Conservation (phyloP, 1,284 basidiomycete genomes). For the Gymnopus androsaceus region DNA sequence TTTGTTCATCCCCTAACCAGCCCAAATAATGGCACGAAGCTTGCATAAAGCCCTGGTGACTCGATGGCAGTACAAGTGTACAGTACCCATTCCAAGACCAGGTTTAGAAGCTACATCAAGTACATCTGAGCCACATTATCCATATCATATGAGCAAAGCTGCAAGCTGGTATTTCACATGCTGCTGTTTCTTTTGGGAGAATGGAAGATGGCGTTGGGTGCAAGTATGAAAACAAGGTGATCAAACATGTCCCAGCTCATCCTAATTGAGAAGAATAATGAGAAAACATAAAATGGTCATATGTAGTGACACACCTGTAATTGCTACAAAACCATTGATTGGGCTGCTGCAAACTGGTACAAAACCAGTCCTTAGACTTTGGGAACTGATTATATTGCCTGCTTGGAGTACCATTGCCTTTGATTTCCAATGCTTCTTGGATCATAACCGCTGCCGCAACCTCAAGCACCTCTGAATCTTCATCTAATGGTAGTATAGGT, state of each 20-base stretch:
- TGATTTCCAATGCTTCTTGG: background rate
- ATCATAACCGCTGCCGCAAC: conserved; percentile 10
- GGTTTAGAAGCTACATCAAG: conserved; percentile 15
- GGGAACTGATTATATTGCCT: conserved; percentile 16
- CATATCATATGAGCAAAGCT: conserved; percentile 18
- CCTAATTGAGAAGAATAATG: conserved; percentile 1
- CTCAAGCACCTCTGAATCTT: conserved; percentile 7
- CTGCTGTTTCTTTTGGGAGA: conserved; percentile 19
- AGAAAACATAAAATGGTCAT: background rate
- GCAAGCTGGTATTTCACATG: conserved; percentile 23
- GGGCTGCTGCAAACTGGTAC: conserved; percentile 16
- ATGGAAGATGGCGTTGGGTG: conserved; percentile 18
- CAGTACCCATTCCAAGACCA: conserved; percentile 17
- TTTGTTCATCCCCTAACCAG: background rate
- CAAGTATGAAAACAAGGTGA: conserved; percentile 14
- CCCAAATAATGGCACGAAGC: background rate
- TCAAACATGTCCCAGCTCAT: conserved; percentile 18
- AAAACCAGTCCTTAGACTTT: conserved; percentile 16
- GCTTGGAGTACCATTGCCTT: conserved; percentile 12
- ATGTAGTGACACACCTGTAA: conserved; percentile 12
- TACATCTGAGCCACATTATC: conserved; percentile 9
- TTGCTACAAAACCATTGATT: conserved; percentile 20
- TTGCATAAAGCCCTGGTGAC: conserved; percentile 9
- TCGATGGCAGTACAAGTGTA: conserved; percentile 15
- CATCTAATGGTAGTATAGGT: background rate